Evolutionary conservation across 768 basidiomycete genomes (phyloP), one percentile per base, ranked within the genome.

Genomic region (Phanerochaete sordida): DNA sequence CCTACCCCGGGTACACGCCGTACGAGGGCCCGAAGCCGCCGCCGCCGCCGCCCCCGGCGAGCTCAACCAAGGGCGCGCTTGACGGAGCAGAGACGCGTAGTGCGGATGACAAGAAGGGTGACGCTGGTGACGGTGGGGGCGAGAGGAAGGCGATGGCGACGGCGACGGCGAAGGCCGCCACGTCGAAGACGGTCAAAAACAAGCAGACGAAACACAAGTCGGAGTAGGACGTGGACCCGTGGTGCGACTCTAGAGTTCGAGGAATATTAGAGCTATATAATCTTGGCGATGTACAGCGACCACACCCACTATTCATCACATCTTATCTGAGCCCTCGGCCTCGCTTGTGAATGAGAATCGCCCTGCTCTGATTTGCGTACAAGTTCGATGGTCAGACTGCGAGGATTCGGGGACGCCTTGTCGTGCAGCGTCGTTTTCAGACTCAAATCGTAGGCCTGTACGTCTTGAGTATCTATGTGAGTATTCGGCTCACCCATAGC

Each of bases 141-240:
- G 60, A 60, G 56, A 53, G 56, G 24, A 26, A 57, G 50, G 49
- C 51, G 16, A 60, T 57, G 56, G 24, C 33, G 48, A 62, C 58
- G 45, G 35, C 7, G 43, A 43, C 31, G 52, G 39, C 12, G 48
- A 62, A 60, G 45, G 35, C 7, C 44, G 33, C 31, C 47, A 35
- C 12, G 53, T 51, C 30, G 52, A 51, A 59, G 53, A 57, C 39
- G 37, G 24, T 15, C 47, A 56, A 57, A 56, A 52, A 33, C 13
- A 45, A 35, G 59, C 21, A 48, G 62, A 37, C 23, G 54, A 37
- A 54, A 37, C 39, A 54, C 53, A 54, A 58, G 53, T 54, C 53
- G 2, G 52, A 19, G 31, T 54, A 39, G 35, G 4, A 9, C 39
- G 8, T 43, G 4, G 39, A 19, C 8, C 19, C 19, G 7, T 19